Evolutionary conservation across 495 filamentous ascomycete genomes (phyloP).

Genomic region (Daldinia grandis): DNA sequence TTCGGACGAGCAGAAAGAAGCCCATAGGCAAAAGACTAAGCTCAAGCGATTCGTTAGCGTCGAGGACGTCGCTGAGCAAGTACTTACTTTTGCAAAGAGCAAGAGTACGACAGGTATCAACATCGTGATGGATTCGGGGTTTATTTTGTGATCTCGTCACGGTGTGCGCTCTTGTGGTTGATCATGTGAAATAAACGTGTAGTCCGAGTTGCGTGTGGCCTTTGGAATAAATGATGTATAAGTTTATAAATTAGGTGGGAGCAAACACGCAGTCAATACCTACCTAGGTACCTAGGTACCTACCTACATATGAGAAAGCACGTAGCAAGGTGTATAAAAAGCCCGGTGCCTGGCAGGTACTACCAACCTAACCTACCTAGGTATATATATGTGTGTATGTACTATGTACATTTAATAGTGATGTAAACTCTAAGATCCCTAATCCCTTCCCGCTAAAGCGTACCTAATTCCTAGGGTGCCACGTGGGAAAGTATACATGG

Average conservation of each 20-base stretch:
- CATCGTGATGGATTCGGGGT: slow-evolving; percentile 55
- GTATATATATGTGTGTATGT: too few species aligned
- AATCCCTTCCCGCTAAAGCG: not conserved
- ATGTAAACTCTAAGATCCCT: not conserved
- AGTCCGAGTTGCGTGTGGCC: not conserved
- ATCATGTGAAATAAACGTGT: not conserved
- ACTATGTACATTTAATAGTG: not conserved
- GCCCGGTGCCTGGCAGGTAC: not conserved
- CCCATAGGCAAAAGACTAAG: slow-evolving; percentile 54
- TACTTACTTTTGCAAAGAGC: slow-evolving; percentile 53
- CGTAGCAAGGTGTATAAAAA: not conserved
- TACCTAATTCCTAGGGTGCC: slow-evolving; percentile 8
- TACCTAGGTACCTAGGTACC: too few species aligned
- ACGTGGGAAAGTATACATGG: slow-evolving; percentile 32
- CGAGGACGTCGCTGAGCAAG: slow-evolving; percentile 61
- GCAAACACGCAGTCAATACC: not conserved
- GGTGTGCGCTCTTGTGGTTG: not conserved
- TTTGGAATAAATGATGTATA: not conserved
- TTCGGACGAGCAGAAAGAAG: slow-evolving; percentile 54
- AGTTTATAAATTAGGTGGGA: not conserved
- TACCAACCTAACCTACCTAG: too few species aligned
- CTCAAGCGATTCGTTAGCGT: slow-evolving; percentile 61
- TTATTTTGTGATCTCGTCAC: slow-evolving; percentile 36
- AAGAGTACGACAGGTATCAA: slow-evolving; percentile 56
- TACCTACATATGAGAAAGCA: not conserved